A percentile compares a stretch with the other conserved stretches of the same genome.
Conservation (phyloP, 1,284 basidiomycete species). For the Boletus sp. region DNA sequence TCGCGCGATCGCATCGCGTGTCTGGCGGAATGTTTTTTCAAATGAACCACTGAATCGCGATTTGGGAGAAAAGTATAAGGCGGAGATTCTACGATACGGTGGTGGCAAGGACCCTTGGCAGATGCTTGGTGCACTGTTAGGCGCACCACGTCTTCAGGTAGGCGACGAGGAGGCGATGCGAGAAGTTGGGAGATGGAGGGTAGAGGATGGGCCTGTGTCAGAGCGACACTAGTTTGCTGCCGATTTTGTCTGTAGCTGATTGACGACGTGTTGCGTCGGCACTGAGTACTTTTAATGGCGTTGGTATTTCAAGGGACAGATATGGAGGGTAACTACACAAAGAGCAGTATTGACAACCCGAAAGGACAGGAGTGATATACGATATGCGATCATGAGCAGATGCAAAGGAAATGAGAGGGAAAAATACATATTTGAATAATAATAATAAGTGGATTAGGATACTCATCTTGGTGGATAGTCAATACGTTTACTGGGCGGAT, state of each 20-base stretch:
- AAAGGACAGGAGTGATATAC: slow-evolving; percentile 1
- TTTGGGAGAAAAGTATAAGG: slow-evolving; percentile 78
- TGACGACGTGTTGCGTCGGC: not conserved
- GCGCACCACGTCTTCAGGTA: slow-evolving; percentile 56
- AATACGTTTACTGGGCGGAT: not conserved
- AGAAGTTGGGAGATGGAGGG: slow-evolving; percentile 83
- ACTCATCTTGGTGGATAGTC: slow-evolving; percentile 11
- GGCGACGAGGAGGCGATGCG: slow-evolving; percentile 86
- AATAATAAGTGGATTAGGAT: slow-evolving; percentile 1
- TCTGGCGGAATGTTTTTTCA: slow-evolving; percentile 81
- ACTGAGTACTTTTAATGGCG: not conserved
- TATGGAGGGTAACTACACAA: not conserved
- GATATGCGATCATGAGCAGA: slow-evolving; percentile 1
- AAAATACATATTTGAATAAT: slow-evolving; percentile 24
- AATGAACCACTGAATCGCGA: slow-evolving; percentile 59
- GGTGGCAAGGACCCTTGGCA: slow-evolving; percentile 94
- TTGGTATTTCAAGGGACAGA: not conserved
- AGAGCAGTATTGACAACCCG: not conserved
- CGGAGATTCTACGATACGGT: slow-evolving; percentile 75
- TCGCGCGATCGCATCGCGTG: slow-evolving; percentile 88
- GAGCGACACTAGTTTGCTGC: slow-evolving; percentile 43
- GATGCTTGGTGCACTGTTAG: slow-evolving; percentile 80
- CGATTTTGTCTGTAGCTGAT: not conserved
- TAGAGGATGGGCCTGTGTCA: slow-evolving; percentile 64
- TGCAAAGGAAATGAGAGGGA: not conserved